Evolutionary conservation across 2,329 filamentous ascomycete genomes (phyloP).

Genomic region (Fusarium sp.): DNA sequence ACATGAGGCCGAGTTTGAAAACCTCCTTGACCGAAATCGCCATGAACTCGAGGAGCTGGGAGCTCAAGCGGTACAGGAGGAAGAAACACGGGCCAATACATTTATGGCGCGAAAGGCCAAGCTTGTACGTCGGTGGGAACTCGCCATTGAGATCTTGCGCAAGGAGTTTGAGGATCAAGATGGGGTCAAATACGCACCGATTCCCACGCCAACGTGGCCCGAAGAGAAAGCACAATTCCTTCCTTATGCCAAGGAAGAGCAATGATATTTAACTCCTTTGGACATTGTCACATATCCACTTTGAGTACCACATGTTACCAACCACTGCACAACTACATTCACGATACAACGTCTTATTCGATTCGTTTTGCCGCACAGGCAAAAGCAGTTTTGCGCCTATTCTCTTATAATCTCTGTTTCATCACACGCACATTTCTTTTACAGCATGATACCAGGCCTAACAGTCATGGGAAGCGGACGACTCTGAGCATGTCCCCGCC

Average conservation of each 20-base stretch:
- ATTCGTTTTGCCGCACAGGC: not conserved
- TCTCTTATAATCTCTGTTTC: slow-evolving; percentile 12
- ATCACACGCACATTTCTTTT: slow-evolving; percentile 19
- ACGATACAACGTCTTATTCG: not conserved
- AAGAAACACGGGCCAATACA: slow-evolving; percentile 57
- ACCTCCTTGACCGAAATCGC: slow-evolving; percentile 57
- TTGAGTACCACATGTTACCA: not conserved
- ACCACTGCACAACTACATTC: not conserved
- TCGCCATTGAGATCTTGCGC: slow-evolving; percentile 64
- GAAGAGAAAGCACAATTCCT: slow-evolving; percentile 15
- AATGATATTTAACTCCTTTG: not conserved
- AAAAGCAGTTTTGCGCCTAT: slow-evolving; percentile 1
- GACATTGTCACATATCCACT: not conserved
- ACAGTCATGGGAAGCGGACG: slow-evolving; percentile 31
- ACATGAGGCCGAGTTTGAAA: slow-evolving; percentile 64
- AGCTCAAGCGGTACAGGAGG: slow-evolving; percentile 60
- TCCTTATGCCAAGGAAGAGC: slow-evolving; percentile 1
- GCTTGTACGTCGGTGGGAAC: slow-evolving; percentile 62
- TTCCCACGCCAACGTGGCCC: slow-evolving; percentile 50
- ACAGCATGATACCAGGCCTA: slow-evolving; percentile 41
- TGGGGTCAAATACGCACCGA: slow-evolving; percentile 55
- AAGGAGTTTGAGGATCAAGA: slow-evolving; percentile 61
- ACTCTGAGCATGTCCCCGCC: slow-evolving; percentile 5
- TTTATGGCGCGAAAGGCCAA: slow-evolving; percentile 59
- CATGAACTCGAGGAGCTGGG: slow-evolving; percentile 62